phyloP scores from a whole-genome alignment of 129 eudicot species.

The Lactuca sativa region DNA sequence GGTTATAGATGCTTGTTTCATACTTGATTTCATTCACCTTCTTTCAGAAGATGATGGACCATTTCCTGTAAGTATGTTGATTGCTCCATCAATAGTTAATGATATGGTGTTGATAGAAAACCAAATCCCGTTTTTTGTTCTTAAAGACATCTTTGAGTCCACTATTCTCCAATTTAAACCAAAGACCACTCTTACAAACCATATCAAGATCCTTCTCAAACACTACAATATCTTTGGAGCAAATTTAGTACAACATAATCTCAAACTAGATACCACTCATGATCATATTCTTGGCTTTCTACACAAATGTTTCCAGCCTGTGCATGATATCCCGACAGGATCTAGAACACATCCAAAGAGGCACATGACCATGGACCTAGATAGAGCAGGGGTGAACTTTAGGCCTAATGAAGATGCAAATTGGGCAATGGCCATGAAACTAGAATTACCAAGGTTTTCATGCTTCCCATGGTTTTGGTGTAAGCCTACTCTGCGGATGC shows the following conservation, averaged over 20 bases:
- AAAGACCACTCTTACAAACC: neutral
- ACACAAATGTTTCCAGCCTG: conserved; percentile 11
- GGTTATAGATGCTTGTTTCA: neutral
- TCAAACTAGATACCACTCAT: neutral
- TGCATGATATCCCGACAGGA: neutral
- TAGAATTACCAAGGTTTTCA: neutral
- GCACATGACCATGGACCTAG: conserved; percentile 8
- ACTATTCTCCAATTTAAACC: no score
- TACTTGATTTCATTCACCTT: neutral
- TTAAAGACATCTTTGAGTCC: no score
- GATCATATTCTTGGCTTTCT: conserved; percentile 23
- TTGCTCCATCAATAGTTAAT: no score
- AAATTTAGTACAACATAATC: neutral
- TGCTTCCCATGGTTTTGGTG: conserved; percentile 1
- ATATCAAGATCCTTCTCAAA: neutral
- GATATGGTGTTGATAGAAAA: no score
- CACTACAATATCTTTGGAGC: neutral
- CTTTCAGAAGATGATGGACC: neutral
- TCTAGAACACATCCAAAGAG: neutral
- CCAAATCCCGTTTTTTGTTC: no score
- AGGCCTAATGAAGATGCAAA: neutral
- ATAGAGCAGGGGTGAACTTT: conserved; percentile 19
- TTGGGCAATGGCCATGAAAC: conserved; percentile 6
- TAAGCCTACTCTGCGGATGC: conserved; percentile 5
- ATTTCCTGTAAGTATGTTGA: no score